Base-by-base conservation (phyloP, 768 basidiomycete genomes). In the Pulveroboletus sp. region DNA sequence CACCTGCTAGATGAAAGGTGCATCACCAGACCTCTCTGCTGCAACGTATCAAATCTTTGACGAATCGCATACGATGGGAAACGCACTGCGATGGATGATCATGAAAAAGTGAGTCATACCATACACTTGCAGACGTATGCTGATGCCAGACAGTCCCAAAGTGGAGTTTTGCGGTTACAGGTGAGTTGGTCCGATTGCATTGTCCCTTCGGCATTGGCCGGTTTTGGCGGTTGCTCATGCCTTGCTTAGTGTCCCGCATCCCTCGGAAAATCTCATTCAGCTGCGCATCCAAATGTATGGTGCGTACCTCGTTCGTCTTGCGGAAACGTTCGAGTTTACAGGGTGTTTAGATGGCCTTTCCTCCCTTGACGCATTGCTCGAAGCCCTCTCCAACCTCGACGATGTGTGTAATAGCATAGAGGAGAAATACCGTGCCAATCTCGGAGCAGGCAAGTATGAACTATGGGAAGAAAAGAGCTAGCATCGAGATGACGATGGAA, bases 281-380 rank as follows among this genome's bases (percentile, higher is more conserved):
- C 73, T 98, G 23, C 89, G 97, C n/a, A 92, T 98, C 51, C 95
- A 98, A 80, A 98, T 98, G 95, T 97, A 97, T 58, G 94, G 94
- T 97, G 60, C 53, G 93, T 75, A 23, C 5, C 19, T 21, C 16
- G 5, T 50, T 37, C n/a, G 16, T 43, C 11, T 19, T n/a, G 2
- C 20, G 16, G 33, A 27, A 6, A 23, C 38, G 13, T 29, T 49
- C 32, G 23, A 17, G 49, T 45, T 50, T 21, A 45, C n/a, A 34
- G 13, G n/a, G 9, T 16, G 1, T 19, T 11, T 34, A 97, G 95
- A 97, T 63, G 78, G 83, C 32, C 74, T 89, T n/a, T 95, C 94
- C 4, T 91, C 95, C 0, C 70, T 94, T 14, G 78, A 82, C 13
- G 88, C 92, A 2, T 78, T 97, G 25, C 73, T 91, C 40, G 75